Evolutionary conservation across 768 basidiomycete species (phyloP).

Genomic region (Gelatoporia subvermispora): DNA sequence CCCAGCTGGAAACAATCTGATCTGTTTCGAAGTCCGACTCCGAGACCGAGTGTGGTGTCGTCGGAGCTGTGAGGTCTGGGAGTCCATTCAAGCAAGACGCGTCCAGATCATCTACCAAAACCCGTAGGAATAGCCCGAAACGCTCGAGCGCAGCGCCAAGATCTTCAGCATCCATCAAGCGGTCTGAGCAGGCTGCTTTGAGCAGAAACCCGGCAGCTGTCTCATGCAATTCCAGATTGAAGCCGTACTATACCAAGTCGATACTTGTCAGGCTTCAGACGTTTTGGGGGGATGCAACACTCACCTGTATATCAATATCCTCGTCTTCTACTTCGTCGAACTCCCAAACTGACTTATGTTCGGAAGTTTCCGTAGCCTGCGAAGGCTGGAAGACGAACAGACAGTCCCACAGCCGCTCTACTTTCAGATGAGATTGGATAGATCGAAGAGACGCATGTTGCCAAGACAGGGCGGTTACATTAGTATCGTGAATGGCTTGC

Average conservation of each 20-base stretch:
- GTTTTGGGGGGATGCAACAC: conserved; percentile 11
- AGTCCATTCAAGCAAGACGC: conserved; percentile 1
- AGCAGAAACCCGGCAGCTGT: conserved; percentile 25
- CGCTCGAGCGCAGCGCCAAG: conserved; percentile 15
- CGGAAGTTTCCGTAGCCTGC: conserved; percentile 4
- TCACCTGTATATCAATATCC: conserved; percentile 27
- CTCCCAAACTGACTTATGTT: conserved; percentile 15
- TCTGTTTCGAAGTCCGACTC: neutral
- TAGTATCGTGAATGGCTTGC: conserved; percentile 31
- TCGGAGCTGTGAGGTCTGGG: conserved; percentile 5
- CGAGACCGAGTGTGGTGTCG: neutral
- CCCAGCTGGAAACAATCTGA: neutral
- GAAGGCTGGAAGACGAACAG: conserved; percentile 41
- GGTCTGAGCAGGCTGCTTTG: conserved; percentile 31
- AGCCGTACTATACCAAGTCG: conserved; percentile 32
- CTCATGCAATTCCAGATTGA: conserved; percentile 40
- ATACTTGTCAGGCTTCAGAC: neutral
- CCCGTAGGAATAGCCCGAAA: conserved; percentile 17
- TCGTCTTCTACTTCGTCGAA: conserved; percentile 14
- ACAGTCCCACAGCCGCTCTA: conserved; percentile 34
- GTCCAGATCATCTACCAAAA: conserved; percentile 18
- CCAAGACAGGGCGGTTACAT: conserved; percentile 36
- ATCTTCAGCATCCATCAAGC: conserved; percentile 22
- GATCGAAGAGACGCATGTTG: conserved; percentile 43
- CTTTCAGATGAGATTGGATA: conserved; percentile 31